phyloP scores from a whole-genome alignment of 257 asterid genomes.

The Forsythia viridissima region DNA sequence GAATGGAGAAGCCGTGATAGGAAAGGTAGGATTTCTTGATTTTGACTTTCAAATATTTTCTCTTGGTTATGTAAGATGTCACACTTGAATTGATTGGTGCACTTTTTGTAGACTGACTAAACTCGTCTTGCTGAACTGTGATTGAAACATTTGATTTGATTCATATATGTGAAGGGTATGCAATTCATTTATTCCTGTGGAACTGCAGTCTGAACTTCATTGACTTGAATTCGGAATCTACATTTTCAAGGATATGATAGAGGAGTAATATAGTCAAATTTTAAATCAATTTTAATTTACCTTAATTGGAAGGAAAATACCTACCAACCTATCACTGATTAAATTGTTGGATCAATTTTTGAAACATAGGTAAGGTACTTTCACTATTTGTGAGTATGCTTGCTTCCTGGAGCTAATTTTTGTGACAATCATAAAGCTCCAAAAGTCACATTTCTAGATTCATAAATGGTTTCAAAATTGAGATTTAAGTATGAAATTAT shows the following conservation, averaged over 20 bases:
- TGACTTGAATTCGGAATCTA: not conserved
- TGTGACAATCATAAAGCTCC: no score
- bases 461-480: not conserved
- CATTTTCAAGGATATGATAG: not conserved
- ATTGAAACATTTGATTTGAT: not conserved
- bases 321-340: not conserved
- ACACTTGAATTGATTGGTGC: not conserved
- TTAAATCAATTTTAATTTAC: not conserved
- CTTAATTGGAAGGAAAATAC: not conserved
- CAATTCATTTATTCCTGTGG: not conserved
- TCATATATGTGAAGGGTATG: not conserved
- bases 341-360: not conserved
- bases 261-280: not conserved
- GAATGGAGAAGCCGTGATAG: conserved; percentile 89
- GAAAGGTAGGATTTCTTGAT: conserved; percentile 55
- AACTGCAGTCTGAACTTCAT: not conserved
- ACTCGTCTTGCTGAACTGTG: not conserved
- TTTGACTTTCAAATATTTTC: conserved; percentile 5
- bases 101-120: not conserved
- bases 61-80: not conserved
- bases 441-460: not conserved
- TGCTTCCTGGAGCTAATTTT: not conserved
- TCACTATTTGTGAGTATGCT: not conserved
- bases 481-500: not conserved
- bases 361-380: not conserved